phyloP scores from a whole-genome alignment of 2,329 filamentous ascomycete genomes.

The Pseudogymnoascus pannorum region DNA sequence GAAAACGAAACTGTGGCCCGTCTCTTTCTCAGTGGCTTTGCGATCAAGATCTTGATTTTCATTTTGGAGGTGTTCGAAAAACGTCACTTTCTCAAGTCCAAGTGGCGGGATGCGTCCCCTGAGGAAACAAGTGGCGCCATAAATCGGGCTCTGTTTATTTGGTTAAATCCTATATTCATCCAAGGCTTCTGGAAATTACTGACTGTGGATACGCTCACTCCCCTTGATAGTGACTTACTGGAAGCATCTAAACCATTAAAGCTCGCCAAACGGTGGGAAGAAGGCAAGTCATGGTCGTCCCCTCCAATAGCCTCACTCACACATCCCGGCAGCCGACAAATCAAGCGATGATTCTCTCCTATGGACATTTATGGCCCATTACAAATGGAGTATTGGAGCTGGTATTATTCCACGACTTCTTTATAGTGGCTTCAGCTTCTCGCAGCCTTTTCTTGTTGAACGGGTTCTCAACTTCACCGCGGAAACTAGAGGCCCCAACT shows the following conservation, averaged over 20 bases:
- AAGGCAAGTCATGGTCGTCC: not conserved
- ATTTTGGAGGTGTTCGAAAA: conserved; percentile 32
- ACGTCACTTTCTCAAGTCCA: conserved; percentile 27
- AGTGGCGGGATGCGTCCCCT: conserved; percentile 6
- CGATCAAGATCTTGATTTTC: conserved; percentile 28
- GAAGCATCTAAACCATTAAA: not conserved
- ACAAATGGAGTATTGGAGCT: conserved; percentile 10
- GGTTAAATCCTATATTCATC: conserved; percentile 30
- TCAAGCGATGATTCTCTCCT: not conserved
- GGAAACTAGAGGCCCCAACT: conserved; percentile 22
- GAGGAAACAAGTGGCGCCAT: conserved; percentile 32
- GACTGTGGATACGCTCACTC: conserved; percentile 22
- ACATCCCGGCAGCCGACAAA: not conserved
- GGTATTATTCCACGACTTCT: conserved; percentile 32
- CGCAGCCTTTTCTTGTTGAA: conserved; percentile 40
- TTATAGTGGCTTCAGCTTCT: conserved; percentile 36
- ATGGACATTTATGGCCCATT: conserved; percentile 10
- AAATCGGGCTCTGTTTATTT: conserved; percentile 32
- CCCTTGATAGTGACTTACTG: conserved; percentile 25
- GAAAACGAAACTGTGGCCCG: conserved; percentile 21
- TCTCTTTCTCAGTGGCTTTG: conserved; percentile 25
- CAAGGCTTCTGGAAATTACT: conserved; percentile 23
- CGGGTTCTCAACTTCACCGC: conserved; percentile 29
- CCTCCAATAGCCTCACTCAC: not conserved
- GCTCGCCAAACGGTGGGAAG: not conserved